phyloP scores from a whole-genome alignment of 441 rosid genomes.

The Aquilaria agallochum region DNA sequence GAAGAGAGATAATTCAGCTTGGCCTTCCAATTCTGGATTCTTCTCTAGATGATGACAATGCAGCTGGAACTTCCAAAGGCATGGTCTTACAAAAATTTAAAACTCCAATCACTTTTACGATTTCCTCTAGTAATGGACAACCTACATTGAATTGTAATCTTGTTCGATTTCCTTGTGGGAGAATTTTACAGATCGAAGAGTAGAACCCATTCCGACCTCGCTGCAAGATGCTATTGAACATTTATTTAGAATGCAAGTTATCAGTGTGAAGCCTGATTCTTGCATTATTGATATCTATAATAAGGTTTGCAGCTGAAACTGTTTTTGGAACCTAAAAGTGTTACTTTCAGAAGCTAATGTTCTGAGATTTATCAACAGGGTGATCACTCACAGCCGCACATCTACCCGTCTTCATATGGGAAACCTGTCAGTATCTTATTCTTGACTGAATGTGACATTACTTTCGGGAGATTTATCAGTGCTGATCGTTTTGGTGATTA shows the following conservation, averaged over 20 bases:
- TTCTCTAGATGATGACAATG: conserved; percentile 63
- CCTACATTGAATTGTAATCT: not conserved
- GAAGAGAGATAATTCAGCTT: conserved; percentile 90
- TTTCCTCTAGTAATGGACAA: not conserved
- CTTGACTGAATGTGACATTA: conserved; percentile 79
- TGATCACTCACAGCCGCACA: conserved; percentile 85
- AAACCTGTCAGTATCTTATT: conserved; percentile 61
- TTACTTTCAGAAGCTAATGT: conserved; percentile 4
- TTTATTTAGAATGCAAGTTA: conserved; percentile 49
- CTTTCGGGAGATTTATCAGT: conserved; percentile 66
- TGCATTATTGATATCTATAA: conserved; percentile 81
- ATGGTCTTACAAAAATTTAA: conserved; percentile 18
- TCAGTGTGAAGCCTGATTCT: conserved; percentile 68
- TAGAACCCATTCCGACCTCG: conserved; percentile 69
- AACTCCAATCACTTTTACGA: too few species aligned
- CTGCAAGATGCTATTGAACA: conserved; percentile 77
- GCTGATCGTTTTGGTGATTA: conserved; percentile 71
- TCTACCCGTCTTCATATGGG: conserved; percentile 77
- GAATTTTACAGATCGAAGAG: conserved; percentile 47
- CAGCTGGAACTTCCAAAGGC: conserved; percentile 52
- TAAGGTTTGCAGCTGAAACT: conserved; percentile 45
- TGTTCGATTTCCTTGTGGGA: conserved; percentile 5
- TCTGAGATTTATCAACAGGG: conserved; percentile 41
- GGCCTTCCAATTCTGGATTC: conserved; percentile 79
- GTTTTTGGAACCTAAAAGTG: not conserved